Percentiles rank a stretch among this genome's conserved stretches.
Evolutionary conservation across 1,284 basidiomycete species (phyloP).

Genomic region (Tilletia indica): DNA sequence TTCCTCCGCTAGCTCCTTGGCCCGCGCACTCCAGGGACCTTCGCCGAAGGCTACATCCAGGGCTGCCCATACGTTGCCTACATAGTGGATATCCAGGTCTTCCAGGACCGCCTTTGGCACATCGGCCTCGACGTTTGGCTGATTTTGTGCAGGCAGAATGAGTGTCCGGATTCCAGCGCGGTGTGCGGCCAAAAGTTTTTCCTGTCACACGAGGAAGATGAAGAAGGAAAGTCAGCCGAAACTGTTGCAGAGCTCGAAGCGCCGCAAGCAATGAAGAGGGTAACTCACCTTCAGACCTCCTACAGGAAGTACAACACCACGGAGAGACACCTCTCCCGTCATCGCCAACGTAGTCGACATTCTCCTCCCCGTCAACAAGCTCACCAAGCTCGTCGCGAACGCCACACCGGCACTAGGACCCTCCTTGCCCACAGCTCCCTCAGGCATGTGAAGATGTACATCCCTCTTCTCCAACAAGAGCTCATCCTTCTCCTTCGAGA

Average conservation of each 20-base stretch:
- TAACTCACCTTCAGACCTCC: slow-evolving; percentile 45
- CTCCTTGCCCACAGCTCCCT: slow-evolving; percentile 92
- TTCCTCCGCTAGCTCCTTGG: slow-evolving; percentile 30
- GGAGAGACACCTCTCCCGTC: slow-evolving; percentile 54
- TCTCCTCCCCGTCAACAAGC: slow-evolving; percentile 64
- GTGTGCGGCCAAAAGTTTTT: slow-evolving; percentile 55
- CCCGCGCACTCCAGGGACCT: slow-evolving; percentile 48
- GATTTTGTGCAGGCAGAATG: slow-evolving; percentile 52
- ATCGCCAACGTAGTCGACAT: slow-evolving; percentile 51
- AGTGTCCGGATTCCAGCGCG: slow-evolving; percentile 49
- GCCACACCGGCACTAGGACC: slow-evolving; percentile 95
- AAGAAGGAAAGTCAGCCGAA: neutral
- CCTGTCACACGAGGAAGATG: slow-evolving; percentile 20
- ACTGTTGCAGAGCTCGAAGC: too few relatives aligned
- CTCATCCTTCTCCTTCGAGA: slow-evolving; percentile 66
- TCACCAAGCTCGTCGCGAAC: slow-evolving; percentile 84
- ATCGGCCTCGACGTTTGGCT: slow-evolving; percentile 53
- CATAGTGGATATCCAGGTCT: slow-evolving; percentile 53
- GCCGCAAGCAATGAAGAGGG: too few relatives aligned
- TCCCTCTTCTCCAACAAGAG: slow-evolving; percentile 73
- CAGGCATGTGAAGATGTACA: slow-evolving; percentile 56
- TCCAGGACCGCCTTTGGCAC: slow-evolving; percentile 51
- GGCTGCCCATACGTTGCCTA: slow-evolving; percentile 52
- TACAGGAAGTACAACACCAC: slow-evolving; percentile 54
- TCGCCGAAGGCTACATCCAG: slow-evolving; percentile 53